phyloP scores from a whole-genome alignment of 2,329 filamentous ascomycete genomes.

The Polychaeton citri region DNA sequence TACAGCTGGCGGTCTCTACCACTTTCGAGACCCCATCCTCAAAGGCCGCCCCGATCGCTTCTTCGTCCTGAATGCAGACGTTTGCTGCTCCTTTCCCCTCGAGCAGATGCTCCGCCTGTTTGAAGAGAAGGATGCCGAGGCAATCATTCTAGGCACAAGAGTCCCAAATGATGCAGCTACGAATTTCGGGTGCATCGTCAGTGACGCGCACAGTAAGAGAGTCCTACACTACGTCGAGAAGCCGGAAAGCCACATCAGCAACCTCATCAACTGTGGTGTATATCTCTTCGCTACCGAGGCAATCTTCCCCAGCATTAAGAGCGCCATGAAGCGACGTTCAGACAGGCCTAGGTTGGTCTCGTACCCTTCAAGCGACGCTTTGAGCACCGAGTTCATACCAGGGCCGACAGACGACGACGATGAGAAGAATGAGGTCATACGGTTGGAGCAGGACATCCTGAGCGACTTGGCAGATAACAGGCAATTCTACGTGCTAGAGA shows the following conservation, averaged over 20 bases:
- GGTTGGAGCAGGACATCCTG: slow-evolving; percentile 92
- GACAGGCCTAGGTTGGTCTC: slow-evolving; percentile 81
- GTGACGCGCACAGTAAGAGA: slow-evolving; percentile 81
- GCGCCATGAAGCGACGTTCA: slow-evolving; percentile 86
- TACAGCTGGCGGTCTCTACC: slow-evolving; percentile 92
- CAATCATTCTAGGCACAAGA: slow-evolving; percentile 85
- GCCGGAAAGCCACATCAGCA: slow-evolving; percentile 92
- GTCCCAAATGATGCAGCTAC: slow-evolving; percentile 81
- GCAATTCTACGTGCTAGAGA: slow-evolving; percentile 97
- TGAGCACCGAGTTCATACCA: slow-evolving; percentile 53
- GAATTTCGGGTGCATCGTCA: slow-evolving; percentile 97
- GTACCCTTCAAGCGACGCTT: slow-evolving; percentile 92
- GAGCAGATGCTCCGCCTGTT: slow-evolving; percentile 92
- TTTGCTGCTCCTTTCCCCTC: slow-evolving; percentile 96
- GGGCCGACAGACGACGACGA: slow-evolving; percentile 52
- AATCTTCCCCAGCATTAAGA: slow-evolving; percentile 92
- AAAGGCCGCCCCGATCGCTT: slow-evolving; percentile 90
- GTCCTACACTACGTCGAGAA: slow-evolving; percentile 99
- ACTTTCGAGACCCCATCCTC: slow-evolving; percentile 97
- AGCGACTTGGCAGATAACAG: slow-evolving; percentile 92
- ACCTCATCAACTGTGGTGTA: slow-evolving; percentile 97
- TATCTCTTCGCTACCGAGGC: slow-evolving; percentile 93
- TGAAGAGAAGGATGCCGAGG: slow-evolving; percentile 89
- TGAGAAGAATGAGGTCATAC: slow-evolving; percentile 72
- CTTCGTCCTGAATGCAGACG: slow-evolving; percentile 95